These are phyloP conservation scores for Gymnopilus junonius DNA, from an alignment of 768 basidiomycete genomes.

Conservation along the genomic window DNA sequence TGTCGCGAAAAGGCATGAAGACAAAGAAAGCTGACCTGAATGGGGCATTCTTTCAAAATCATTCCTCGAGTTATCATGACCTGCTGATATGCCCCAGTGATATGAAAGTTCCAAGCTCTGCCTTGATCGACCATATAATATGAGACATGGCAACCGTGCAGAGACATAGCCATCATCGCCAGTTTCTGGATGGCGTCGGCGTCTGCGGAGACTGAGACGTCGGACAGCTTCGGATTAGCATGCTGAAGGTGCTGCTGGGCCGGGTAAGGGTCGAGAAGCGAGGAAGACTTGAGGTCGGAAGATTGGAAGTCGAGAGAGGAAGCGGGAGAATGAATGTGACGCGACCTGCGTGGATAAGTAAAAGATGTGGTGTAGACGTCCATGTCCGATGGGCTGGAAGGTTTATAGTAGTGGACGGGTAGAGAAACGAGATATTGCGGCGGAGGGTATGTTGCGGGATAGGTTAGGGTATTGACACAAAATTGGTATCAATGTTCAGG, in stretches of 20 bases:
- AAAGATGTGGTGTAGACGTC: constrained; percentile 96
- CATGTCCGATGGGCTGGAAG: constrained; percentile 52
- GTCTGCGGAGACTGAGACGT: constrained; percentile 49
- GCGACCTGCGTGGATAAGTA: constrained; percentile 85
- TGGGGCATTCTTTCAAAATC: constrained; percentile 88
- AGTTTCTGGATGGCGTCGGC: constrained; percentile 81
- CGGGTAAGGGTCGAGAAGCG: constrained; percentile 44
- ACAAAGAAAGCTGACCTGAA: constrained; percentile 58
- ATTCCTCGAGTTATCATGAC: constrained; percentile 90
- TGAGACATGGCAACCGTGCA: constrained; percentile 84
- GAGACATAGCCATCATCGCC: constrained; percentile 75
- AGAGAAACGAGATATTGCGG: constrained; percentile 20
- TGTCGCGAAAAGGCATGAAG: constrained; percentile 18
- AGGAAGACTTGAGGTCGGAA: constrained; percentile 48
- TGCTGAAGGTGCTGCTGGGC: constrained; percentile 46
- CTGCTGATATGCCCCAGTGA: constrained; percentile 90
- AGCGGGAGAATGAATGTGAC: constrained; percentile 65
- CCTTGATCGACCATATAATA: constrained; percentile 76
- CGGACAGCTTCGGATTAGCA: constrained; percentile 35
- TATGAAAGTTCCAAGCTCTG: constrained; percentile 85
- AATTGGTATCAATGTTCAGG: constrained; percentile 51
- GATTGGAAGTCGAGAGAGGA: constrained; percentile 66
- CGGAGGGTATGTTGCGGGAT: constrained; percentile 38
- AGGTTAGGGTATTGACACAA: constrained; percentile 56
- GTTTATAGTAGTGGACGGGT: constrained; percentile 20